phyloP scores from a whole-genome alignment of 768 basidiomycete genomes.

The Rhizopogon roseolus region DNA sequence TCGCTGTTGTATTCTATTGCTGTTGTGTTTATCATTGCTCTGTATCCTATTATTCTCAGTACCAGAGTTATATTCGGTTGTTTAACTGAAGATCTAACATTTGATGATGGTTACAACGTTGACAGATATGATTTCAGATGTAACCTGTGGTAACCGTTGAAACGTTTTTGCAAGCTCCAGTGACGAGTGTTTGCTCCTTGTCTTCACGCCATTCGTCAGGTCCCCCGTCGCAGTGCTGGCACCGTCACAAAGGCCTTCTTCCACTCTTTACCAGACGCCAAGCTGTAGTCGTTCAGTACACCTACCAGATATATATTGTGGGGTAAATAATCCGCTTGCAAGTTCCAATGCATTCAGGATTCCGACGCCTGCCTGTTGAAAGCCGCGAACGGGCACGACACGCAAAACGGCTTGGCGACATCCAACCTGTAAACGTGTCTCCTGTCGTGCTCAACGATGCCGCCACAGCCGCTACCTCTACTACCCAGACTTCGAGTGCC shows the following conservation, averaged over 20 bases:
- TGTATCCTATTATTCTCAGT: conserved; percentile 1
- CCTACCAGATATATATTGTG: background rate
- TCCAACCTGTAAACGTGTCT: conserved; percentile 4
- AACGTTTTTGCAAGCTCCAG: too few species aligned
- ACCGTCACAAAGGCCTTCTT: conserved; percentile 2
- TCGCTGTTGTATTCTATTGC: background rate
- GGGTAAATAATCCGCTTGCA: background rate
- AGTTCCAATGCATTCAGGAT: conserved; percentile 18
- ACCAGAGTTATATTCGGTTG: too few species aligned
- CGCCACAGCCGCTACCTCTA: background rate
- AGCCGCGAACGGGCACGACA: conserved; percentile 20
- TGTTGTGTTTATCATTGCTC: background rate
- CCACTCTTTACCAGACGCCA: background rate
- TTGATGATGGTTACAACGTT: too few species aligned
- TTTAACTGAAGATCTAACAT: background rate
- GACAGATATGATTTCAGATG: too few species aligned
- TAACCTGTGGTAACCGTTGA: background rate
- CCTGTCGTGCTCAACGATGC: background rate
- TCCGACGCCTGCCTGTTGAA: conserved; percentile 26
- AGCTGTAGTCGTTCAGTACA: conserved; percentile 1
- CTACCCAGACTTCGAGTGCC: background rate
- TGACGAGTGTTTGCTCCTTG: background rate
- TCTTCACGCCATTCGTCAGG: background rate
- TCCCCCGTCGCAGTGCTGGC: background rate
- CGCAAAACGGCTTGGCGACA: conserved; percentile 26